Conservation (phyloP, 169 alveolate genomes). For the Cryptosporidium muris region DNA sequence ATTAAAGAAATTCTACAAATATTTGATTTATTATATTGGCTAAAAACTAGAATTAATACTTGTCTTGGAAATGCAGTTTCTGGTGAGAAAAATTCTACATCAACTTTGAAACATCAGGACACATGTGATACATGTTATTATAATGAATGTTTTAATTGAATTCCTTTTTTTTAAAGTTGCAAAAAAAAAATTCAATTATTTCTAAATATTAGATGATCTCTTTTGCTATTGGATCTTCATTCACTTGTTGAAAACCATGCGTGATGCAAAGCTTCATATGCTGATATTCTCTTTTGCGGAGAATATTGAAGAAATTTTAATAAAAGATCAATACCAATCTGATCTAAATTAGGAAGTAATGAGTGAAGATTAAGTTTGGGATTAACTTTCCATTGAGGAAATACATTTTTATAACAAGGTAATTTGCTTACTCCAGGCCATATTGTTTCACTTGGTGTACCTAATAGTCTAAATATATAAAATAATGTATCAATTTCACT, state of each 20-base stretch:
- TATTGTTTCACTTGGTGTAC: constrained; percentile 81
- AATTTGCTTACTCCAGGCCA: constrained; percentile 91
- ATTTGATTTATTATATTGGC: constrained; percentile 31
- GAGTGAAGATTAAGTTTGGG: constrained; percentile 44
- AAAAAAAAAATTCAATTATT: neutral
- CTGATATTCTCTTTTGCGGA: constrained; percentile 76
- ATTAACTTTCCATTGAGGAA: constrained; percentile 77
- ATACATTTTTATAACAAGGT: constrained; percentile 78
- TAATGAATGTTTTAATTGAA: neutral
- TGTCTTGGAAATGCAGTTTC: constrained; percentile 2
- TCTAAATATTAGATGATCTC: constrained; percentile 3
- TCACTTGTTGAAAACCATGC: constrained; percentile 72
- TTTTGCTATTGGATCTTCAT: no score
- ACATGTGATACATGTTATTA: neutral
- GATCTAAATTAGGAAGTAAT: constrained; percentile 52
- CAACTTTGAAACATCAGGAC: neutral
- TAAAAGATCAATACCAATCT: constrained; percentile 77
- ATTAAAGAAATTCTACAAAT: constrained; percentile 12
- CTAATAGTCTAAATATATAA: constrained; percentile 81
- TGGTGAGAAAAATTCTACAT: neutral
- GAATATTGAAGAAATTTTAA: constrained; percentile 75
- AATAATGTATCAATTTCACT: constrained; percentile 86
- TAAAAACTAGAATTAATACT: constrained; percentile 37
- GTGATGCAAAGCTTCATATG: constrained; percentile 78
- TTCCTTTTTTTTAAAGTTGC: neutral